Evolutionary conservation across 169 alveolate species (phyloP), one percentile per base, ranked within the genome.

Genomic region (Eimeria acervulina): DNA sequence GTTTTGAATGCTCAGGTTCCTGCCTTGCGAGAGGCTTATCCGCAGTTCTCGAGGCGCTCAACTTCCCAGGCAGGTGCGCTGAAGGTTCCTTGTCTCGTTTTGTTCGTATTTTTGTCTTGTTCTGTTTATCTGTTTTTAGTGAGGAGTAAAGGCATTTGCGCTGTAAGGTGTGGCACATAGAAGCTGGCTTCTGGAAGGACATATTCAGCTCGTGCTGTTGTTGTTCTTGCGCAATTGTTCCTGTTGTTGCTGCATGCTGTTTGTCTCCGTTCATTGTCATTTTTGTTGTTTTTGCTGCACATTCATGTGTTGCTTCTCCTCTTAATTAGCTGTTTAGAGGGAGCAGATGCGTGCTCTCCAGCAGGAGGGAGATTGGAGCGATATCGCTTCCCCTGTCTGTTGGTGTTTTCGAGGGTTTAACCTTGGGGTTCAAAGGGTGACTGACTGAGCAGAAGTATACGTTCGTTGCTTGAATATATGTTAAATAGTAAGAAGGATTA

Each of bases 11-110:
- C 84, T 28, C 78, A 93, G 96, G 96, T 93, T 55, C 96, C 88
- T 17, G 85, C 96, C 36, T 51, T 93, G 26, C 91, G 96, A 10
- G 96, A 93, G 85, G 96, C 96, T 44, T 93, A 52, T 51, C 96
- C 96, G 13, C 96, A 93, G 85, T 93, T 93, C 74, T 85, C 96
- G n/a, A 47, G 96, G 21, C 91, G 91, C 26, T 83, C 91, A 52
- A 83, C 91, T 15, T 83, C 91, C 13, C 91, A 83, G 52, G 91
- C 91, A 52, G 91, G 91, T 83, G 52, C 36, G 91, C 74, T 0
- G 38, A 10, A 5, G 15, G 40, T 66, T 15, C 19, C 12, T 66
- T 66, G 6, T 47, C 55, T 47, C 55, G 55, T 47, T 7, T 47
- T 47, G 5, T 7, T 47, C 12, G 55, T 47, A 5, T 12, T 47